Evolutionary conservation across 2,329 filamentous ascomycete genomes (phyloP), one percentile per base, ranked within the genome.

Genomic region (Exophiala xenobiotica): DNA sequence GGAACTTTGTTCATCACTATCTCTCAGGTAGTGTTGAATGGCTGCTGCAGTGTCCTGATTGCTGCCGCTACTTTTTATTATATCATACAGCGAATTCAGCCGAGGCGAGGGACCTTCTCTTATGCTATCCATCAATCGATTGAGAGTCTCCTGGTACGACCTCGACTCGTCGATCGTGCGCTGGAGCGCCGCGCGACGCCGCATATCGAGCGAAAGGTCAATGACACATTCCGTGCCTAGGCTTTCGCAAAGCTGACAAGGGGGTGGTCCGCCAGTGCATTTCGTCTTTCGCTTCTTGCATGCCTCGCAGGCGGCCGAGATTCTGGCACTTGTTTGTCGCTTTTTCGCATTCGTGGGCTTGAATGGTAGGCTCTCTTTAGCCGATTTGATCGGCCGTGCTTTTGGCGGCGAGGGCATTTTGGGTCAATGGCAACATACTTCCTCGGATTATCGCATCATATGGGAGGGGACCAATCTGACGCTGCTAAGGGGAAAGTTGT

Each of bases 221-320:
- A 59, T 59, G 6, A 59, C 43, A 54, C 57, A 59, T 37, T 59
- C 54, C 11, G 54, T 58, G 4, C 49, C 51, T 1, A 55, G 24
- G 8, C 46, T 46, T n/a, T 54, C 23, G 39, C 57, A 59, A n/a
- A 57, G 35, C n/a, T 58, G 48, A 26, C 57, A 59, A 23, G 57
- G 57, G n/a, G 57, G 39, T 14, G 57, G 57, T 19, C 57, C 54
- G 9, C 57, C 57, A 6, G 54, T 53, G 23, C 57, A 59, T 46
- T 55, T 57, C n/a, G 56, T 58, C 37, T 58, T 58, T 8, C 56
- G 46, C 37, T 56, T 58, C 46, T 58, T 53, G 29, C 56, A 58
- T 27, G 56, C 56, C 29, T 58, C 56, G 19, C 56, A 58, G n/a
- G 56, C 56, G 12, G 56, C 56, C 12, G 56, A 58, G 33, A 58